Percentiles rank a stretch among this genome's conserved stretches.
These are phyloP conservation scores for Phyllosticta citriasiana DNA, from an alignment of 2,329 filamentous ascomycete genomes.

Conservation along the genomic window DNA sequence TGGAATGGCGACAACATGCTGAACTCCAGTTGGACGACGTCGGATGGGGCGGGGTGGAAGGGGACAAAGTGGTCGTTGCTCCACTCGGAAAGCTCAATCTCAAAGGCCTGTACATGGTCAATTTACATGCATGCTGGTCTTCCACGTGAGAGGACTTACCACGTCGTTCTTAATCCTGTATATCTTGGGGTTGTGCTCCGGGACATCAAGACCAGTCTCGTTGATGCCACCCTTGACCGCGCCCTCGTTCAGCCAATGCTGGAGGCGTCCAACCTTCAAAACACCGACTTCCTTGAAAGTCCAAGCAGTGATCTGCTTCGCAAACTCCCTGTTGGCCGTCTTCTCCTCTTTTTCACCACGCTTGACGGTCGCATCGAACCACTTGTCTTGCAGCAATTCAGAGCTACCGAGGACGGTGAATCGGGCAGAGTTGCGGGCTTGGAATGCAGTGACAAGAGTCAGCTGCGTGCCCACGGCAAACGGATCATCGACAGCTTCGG, in stretches of 20 bases:
- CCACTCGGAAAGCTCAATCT: constrained; percentile 84
- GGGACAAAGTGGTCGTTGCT: constrained; percentile 62
- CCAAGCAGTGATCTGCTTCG: constrained; percentile 81
- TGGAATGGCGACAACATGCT: constrained; percentile 98
- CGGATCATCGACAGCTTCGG: constrained; percentile 61
- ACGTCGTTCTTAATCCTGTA: constrained; percentile 97
- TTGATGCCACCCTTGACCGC: constrained; percentile 24
- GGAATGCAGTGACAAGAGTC: constrained; percentile 71
- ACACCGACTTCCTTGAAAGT: constrained; percentile 92
- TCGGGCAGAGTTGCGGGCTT: constrained; percentile 88
- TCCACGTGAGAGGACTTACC: constrained; percentile 50
- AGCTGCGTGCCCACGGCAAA: constrained; percentile 81
- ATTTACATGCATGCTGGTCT: constrained; percentile 3
- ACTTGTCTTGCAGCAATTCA: constrained; percentile 79
- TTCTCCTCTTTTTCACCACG: constrained; percentile 46
- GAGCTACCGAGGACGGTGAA: constrained; percentile 76
- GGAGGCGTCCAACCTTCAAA: constrained; percentile 69
- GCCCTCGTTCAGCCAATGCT: constrained; percentile 58
- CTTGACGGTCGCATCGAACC: constrained; percentile 75
- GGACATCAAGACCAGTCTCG: constrained; percentile 26
- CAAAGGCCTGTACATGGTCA: constrained; percentile 55
- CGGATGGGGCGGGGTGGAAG: constrained; percentile 58
- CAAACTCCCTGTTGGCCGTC: constrained; percentile 76
- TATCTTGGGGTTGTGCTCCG: constrained; percentile 64
- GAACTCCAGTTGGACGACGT: constrained; percentile 88